Evolutionary conservation across 371 early-diverging fungal species (phyloP).

Genomic region (Mortierella sp.): DNA sequence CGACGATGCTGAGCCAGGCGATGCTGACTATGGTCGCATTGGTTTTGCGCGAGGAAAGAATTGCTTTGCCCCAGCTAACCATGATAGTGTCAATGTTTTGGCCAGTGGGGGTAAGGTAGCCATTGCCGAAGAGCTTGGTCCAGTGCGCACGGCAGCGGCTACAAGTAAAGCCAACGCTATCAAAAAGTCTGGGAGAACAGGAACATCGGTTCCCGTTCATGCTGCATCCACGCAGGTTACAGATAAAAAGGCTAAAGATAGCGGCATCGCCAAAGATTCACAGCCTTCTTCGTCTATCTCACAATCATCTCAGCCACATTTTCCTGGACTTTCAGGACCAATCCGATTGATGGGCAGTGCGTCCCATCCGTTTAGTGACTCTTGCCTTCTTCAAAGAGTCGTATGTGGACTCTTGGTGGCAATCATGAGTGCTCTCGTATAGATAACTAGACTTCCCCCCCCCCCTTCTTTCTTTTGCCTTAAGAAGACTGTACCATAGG

Average conservation of each 20-base stretch:
- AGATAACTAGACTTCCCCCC: not conserved
- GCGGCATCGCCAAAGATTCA: not conserved
- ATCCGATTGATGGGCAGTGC: conserved; percentile 44
- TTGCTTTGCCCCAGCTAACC: conserved; percentile 42
- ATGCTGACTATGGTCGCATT: conserved; percentile 46
- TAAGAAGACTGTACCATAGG: not conserved
- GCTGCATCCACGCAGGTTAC: not conserved
- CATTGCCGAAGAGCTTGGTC: conserved; percentile 7
- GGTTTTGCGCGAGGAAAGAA: conserved; percentile 47
- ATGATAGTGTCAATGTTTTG: conserved; percentile 34
- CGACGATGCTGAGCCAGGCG: conserved; percentile 30
- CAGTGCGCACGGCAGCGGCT: conserved; percentile 26
- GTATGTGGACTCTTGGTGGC: conserved; percentile 20
- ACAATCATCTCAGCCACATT: conserved; percentile 5
- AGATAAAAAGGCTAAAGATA: not conserved
- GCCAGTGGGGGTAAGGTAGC: conserved; percentile 28
- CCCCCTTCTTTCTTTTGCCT: not conserved
- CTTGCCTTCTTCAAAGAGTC: not conserved
- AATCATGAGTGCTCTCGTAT: not conserved
- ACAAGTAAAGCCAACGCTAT: conserved; percentile 23
- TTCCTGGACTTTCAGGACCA: conserved; percentile 18
- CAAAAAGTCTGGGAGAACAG: not conserved
- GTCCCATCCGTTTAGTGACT: conserved; percentile 4
- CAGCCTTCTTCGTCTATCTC: conserved; percentile 19
- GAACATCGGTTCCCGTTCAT: not conserved